Conservation (phyloP, 768 basidiomycete genomes). For the Pleurotus giganteus region DNA sequence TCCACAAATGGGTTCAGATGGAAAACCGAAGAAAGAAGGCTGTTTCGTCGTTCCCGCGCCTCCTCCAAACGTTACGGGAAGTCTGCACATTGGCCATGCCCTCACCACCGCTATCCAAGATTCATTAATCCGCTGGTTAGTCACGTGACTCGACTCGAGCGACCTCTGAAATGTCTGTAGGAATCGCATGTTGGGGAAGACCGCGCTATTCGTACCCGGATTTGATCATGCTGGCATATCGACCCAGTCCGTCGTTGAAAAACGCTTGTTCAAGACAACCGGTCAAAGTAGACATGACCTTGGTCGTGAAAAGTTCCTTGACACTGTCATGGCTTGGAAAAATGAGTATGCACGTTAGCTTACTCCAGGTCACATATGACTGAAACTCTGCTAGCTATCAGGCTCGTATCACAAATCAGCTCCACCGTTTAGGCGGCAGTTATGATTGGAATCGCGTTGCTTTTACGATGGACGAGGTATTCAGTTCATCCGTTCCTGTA, state of each 20-base stretch:
- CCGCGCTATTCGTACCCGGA: constrained; percentile 87
- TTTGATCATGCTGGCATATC: constrained; percentile 99
- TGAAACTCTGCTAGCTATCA: constrained; percentile 65
- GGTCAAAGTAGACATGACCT: constrained; percentile 89
- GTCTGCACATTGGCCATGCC: constrained; percentile 93
- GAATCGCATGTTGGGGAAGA: constrained; percentile 96
- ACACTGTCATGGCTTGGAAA: constrained; percentile 95
- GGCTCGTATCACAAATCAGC: constrained; percentile 85
- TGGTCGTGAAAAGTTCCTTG: constrained; percentile 89
- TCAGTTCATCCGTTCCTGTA: constrained; percentile 13
- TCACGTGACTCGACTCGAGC: constrained; percentile 9
- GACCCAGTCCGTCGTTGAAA: constrained; percentile 97
- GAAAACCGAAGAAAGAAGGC: constrained; percentile 59
- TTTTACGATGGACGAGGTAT: constrained; percentile 92
- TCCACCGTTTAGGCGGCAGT: constrained; percentile 85
- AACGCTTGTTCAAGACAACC: constrained; percentile 78
- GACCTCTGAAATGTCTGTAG: constrained; percentile 32
- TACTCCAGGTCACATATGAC: not conserved
- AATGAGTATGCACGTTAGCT: constrained; percentile 65
- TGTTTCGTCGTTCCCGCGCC: constrained; percentile 86
- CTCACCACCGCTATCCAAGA: constrained; percentile 93
- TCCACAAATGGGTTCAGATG: constrained; percentile 60
- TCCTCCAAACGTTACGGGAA: constrained; percentile 96
- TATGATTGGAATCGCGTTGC: constrained; percentile 94
- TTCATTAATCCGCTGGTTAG: constrained; percentile 81